A percentile compares a stretch with the other conserved stretches of the same genome.
Conservation (phyloP, 2,329 filamentous ascomycete genomes). For the Neocatenulostroma microsporum region DNA sequence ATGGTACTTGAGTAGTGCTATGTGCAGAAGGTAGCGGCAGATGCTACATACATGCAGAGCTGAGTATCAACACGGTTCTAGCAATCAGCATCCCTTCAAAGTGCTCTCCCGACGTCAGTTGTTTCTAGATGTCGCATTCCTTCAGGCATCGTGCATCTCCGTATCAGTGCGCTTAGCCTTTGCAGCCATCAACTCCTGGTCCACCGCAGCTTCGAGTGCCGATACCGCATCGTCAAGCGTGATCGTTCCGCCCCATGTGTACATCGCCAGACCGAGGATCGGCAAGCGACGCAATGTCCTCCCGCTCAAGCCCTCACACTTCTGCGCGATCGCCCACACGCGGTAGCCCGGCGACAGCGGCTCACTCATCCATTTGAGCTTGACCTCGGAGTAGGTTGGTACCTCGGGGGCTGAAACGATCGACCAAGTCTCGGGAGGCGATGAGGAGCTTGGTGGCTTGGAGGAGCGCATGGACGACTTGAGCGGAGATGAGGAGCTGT, state of each 20-base stretch:
- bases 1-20: too few relatives aligned
- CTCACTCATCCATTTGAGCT: conserved; percentile 13
- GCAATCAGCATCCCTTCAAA: too few relatives aligned
- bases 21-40: too few relatives aligned
- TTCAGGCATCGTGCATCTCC: not conserved
- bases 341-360: conserved; percentile 21
- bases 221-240: conserved; percentile 32
- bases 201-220: conserved; percentile 27
- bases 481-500: conserved; percentile 1
- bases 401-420: conserved; percentile 14
- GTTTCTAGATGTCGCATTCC: not conserved
- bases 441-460: conserved; percentile 2
- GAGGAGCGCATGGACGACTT: not conserved
- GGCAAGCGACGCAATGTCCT: conserved; percentile 37
- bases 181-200: conserved; percentile 10
- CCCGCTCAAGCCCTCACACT: conserved; percentile 35
- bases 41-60: too few relatives aligned
- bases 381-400: conserved; percentile 26
- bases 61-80: too few relatives aligned
- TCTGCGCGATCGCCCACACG: conserved; percentile 28
- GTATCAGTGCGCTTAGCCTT: not conserved
- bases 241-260: conserved; percentile 30
- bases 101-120: not conserved
- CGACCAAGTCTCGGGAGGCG: conserved; percentile 8
- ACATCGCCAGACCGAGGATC: conserved; percentile 34